Evolutionary conservation across 2,329 filamentous ascomycete genomes (phyloP).

Genomic region (Xylariales sp.): DNA sequence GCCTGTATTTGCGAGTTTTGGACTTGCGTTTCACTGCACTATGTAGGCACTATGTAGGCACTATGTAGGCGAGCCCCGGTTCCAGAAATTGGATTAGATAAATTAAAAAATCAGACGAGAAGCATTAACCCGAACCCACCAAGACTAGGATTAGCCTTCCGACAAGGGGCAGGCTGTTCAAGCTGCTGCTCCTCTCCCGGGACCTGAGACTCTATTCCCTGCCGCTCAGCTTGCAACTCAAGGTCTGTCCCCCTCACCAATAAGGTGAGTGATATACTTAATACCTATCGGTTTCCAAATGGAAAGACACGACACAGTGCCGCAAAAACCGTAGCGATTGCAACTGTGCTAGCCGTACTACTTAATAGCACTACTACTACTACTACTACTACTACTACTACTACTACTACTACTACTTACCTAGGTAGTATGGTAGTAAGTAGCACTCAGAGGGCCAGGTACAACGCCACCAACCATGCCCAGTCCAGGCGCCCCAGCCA

Average conservation of each 20-base stretch:
- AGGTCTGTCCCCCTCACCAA: background rate
- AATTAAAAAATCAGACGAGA: conserved; percentile 16
- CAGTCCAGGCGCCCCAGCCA: too few relatives aligned
- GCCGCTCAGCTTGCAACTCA: background rate
- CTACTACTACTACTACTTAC: too few relatives aligned
- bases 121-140: conserved; percentile 35
- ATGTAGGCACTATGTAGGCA: background rate
- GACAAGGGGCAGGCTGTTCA: conserved; percentile 6
- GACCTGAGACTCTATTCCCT: conserved; percentile 6
- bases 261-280: background rate
- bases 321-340: background rate
- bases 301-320: background rate
- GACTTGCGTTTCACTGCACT: conserved; percentile 6
- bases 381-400: background rate
- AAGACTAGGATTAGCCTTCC: conserved; percentile 27
- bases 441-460: background rate
- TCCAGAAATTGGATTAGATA: conserved; percentile 13
- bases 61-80: conserved; percentile 4
- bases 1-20: conserved; percentile 7
- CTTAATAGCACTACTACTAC: too few relatives aligned
- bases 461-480: conserved; percentile 3
- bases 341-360: background rate
- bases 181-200: conserved; percentile 2
- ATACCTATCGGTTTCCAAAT: background rate
- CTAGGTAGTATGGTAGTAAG: too few relatives aligned